Evolutionary conservation across 768 basidiomycete species (phyloP).

Genomic region (Tulasnella sp.): DNA sequence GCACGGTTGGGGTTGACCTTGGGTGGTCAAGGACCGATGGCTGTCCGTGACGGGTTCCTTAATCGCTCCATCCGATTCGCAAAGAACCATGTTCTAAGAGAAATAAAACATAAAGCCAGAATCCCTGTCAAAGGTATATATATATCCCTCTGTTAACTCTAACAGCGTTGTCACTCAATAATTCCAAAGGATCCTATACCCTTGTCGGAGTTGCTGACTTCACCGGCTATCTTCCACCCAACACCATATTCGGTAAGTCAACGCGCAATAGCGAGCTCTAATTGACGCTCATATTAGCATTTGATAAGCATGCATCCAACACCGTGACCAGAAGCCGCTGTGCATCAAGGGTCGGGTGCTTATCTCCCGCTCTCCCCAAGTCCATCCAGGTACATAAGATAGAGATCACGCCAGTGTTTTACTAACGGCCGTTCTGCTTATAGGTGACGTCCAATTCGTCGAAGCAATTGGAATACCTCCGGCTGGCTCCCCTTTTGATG

Average conservation of each 20-base stretch:
- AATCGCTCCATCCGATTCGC: conserved; percentile 52
- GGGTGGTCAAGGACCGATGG: conserved; percentile 36
- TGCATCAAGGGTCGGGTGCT: conserved; percentile 56
- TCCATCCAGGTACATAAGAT: conserved; percentile 60
- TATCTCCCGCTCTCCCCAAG: conserved; percentile 62
- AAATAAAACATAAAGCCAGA: conserved; percentile 60
- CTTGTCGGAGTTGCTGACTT: conserved; percentile 71
- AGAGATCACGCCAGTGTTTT: not conserved
- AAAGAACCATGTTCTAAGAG: conserved; percentile 60
- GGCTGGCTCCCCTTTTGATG: conserved; percentile 48
- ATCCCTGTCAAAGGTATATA: conserved; percentile 59
- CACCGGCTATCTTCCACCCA: conserved; percentile 50
- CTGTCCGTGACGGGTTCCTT: conserved; percentile 49
- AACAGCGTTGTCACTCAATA: not conserved
- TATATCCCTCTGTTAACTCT: not conserved
- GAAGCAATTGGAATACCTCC: conserved; percentile 60
- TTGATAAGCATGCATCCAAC: conserved; percentile 40
- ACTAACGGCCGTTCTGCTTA: not conserved
- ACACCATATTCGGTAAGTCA: conserved; percentile 52
- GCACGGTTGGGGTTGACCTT: conserved; percentile 46
- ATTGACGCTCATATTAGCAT: no score
- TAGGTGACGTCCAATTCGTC: conserved; percentile 37
- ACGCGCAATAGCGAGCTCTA: no score
- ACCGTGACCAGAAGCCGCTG: conserved; percentile 32
- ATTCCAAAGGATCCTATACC: conserved; percentile 44